These are phyloP conservation scores for Torulaspora gathmanii DNA, from an alignment of 805 yeast genomes.

Conservation along the genomic window DNA sequence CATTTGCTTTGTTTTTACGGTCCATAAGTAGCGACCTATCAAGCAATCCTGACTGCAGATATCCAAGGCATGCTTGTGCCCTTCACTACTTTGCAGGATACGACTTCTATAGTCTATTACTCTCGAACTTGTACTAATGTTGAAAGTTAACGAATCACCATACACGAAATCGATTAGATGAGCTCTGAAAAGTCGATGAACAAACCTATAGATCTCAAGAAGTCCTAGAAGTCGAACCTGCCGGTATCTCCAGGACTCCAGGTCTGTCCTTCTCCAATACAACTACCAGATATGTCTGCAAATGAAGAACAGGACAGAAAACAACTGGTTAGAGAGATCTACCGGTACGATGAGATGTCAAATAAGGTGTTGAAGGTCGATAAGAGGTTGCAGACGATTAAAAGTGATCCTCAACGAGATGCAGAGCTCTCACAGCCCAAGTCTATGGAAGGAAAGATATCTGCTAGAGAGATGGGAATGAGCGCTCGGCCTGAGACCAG, in stretches of 20 bases:
- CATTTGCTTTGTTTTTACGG: slow-evolving; percentile 3
- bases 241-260: too few species aligned
- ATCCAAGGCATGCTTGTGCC: background rate
- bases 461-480: slow-evolving; percentile 66
- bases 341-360: slow-evolving; percentile 70
- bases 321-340: slow-evolving; percentile 35
- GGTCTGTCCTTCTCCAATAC: too few species aligned
- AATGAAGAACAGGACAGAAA: slow-evolving; percentile 13
- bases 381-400: slow-evolving; percentile 44
- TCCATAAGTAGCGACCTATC: slow-evolving; percentile 6
- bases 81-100: background rate
- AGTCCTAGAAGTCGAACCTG: too few species aligned
- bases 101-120: background rate
- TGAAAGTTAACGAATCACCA: background rate
- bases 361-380: slow-evolving; percentile 66
- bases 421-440: slow-evolving; percentile 61
- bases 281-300: slow-evolving; percentile 12
- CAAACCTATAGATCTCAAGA: background rate
- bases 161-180: background rate
- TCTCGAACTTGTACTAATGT: background rate
- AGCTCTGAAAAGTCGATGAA: slow-evolving; percentile 2
- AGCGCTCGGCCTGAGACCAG: slow-evolving; percentile 18
- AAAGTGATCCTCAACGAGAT: slow-evolving; percentile 38
- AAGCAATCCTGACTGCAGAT: background rate
- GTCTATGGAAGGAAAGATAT: slow-evolving; percentile 65